Evolutionary conservation across 2,329 filamentous ascomycete species (phyloP), one percentile per base, ranked within the genome.

Genomic region (Dactylellina drechsleri): DNA sequence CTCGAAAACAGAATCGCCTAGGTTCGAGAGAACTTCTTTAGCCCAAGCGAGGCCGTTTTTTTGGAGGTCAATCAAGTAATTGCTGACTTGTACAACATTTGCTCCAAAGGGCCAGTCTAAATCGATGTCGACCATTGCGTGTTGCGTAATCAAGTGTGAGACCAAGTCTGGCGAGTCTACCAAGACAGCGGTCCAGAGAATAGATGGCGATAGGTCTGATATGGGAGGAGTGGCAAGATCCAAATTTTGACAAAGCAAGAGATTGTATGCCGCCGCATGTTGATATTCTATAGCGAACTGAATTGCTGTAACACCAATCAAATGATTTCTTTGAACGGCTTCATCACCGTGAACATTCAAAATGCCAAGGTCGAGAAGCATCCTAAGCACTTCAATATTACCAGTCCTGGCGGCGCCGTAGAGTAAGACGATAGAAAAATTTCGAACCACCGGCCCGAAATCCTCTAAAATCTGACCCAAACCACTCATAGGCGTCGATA

Each of bases 331-430:
- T 10, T 36, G 52, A 50, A 66, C 4, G 26, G 23, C 13, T 15
- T 47, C 43, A 47, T n/a, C 43, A 47, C 16, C 13, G 15, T n/a
- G 13, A n/a, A 15, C 5, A 47, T 47, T n/a, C 16, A 47, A 8
- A 6, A n/a, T 47, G 13, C 13, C 43, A 18, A 47, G 43, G 16
- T 47, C 43, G 3, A 47, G 43, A 7, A 66, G 41, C 1, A 50
- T 26, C 26, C 50, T 66, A 5, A 58, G 26, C 3, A 58, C 50
- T 12, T 58, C 53, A 8, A 66, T 26, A 50, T 58, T 53, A 3
- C 62, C 62, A 4, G 45, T 66, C 16, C 62, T 66, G 15, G 62
- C 53, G 2, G 62, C 62, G 15, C 62, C 52, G 31, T 66, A 66
- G 10, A 66, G 43, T 4, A 66, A n/a, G 6, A 52, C 23, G 18